Evolutionary conservation across 768 basidiomycete species (phyloP), one percentile per base, ranked within the genome.

Genomic region (Kwoniella pini): DNA sequence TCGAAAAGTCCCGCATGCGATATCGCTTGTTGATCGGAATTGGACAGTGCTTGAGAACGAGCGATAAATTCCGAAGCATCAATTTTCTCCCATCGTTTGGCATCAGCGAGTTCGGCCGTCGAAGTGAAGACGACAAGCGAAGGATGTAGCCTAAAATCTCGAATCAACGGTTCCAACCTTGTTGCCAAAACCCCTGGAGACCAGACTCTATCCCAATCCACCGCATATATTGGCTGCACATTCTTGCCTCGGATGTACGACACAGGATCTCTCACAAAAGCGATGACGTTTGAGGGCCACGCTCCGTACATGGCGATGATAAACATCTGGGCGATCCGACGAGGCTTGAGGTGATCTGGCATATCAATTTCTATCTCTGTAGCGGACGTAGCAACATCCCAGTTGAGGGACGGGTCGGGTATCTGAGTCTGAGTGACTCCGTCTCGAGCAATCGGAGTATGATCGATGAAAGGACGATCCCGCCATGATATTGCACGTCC

Each of bases 221-320:
- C 81, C n/a, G 81, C 80, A 67, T 88, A 90, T 1, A 88, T 85
- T 50, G 84, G 83, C 46, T 82, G 78, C 33, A 84, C 78, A 3
- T 74, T 71, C 65, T 80, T 82, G 24, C 83, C 82, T 7, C 74
- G 77, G 17, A 96, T 79, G 67, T 91, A 92, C 36, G 79, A 76
- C 9, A 82, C 81, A 1, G 93, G 90, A 50, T 82, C 80, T 52
- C 86, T 85, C 54, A 93, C 78, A 77, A 96, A 96, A 54, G 83
- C 84, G 59, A 95, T 81, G 40, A 89, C 82, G 80, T 94, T 96
- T 79, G 87, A 89, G 0, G 93, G 93, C 80, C 90, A 96, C 48
- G 93, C 84, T 69, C 91, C 93, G 79, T 94, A 95, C 62, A 96
- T 49, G 27, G 68, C 64, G 30, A 72, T 64, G 17, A 72, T 58